Evolutionary conservation across 2,329 filamentous ascomycete species (phyloP).

Genomic region (Basipetospora sp.): DNA sequence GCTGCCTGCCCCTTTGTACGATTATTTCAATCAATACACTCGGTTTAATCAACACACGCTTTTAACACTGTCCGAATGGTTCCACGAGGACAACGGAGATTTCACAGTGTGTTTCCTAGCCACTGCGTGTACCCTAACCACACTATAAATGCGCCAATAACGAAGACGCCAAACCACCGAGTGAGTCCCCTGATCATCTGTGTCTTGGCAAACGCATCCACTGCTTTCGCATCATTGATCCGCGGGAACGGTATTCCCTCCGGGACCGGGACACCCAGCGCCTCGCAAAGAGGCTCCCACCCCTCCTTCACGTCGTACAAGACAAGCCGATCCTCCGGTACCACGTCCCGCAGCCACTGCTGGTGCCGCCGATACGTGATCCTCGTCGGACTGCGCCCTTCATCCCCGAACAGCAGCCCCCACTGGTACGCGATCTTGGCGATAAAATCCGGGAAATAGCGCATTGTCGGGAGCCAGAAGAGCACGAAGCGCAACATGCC

Average conservation of each 20-base stretch:
- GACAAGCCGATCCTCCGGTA: constrained; percentile 19
- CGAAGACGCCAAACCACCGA: no score
- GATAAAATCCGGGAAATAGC: constrained; percentile 18
- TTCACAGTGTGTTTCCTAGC: no score
- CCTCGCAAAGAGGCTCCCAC: constrained; percentile 21
- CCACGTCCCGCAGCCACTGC: constrained; percentile 17
- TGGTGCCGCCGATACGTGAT: constrained; percentile 15
- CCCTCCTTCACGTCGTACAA: constrained; percentile 21
- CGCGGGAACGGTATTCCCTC: constrained; percentile 21
- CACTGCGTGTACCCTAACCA: no score
- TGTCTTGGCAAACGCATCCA: no score
- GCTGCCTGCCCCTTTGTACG: no score
- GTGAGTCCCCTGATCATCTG: no score
- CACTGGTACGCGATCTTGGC: constrained; percentile 9
- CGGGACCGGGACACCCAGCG: constrained; percentile 19
- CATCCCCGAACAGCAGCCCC: constrained; percentile 17
- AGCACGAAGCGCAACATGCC: constrained; percentile 20
- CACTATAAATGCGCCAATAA: no score
- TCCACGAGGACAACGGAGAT: no score
- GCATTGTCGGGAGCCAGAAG: constrained; percentile 18
- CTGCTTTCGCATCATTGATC: no score
- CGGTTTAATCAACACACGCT: no score
- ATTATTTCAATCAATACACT: no score
- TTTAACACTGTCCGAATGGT: no score
- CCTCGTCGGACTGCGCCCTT: constrained; percentile 7